A percentile compares a stretch with the other conserved stretches of the same genome.
Conservation (phyloP, 768 basidiomycete species). For the Leucocoprinus leucothites region DNA sequence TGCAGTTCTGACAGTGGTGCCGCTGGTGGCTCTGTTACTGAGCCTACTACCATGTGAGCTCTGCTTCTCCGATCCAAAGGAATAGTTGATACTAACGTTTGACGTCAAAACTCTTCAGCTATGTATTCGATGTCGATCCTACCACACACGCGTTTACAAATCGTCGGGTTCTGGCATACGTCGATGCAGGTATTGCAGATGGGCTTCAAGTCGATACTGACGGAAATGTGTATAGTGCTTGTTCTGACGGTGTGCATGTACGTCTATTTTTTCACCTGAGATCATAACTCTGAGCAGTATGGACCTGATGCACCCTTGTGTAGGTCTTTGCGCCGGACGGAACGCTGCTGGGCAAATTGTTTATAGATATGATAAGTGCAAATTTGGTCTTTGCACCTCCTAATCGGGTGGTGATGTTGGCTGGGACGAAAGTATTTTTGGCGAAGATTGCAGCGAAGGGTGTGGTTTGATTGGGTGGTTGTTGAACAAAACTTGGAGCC, state of each 20-base stretch:
- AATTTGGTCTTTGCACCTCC: slow-evolving; percentile 45
- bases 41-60: slow-evolving; percentile 66
- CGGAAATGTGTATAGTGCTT: slow-evolving; percentile 66
- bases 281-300: neutral
- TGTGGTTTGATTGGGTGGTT: neutral
- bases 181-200: slow-evolving; percentile 64
- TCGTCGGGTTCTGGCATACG: slow-evolving; percentile 64
- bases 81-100: neutral
- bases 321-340: slow-evolving; percentile 31
- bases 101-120: slow-evolving; percentile 34
- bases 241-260: slow-evolving; percentile 68
- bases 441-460: slow-evolving; percentile 41
- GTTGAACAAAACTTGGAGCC: neutral
- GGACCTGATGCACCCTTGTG: neutral
- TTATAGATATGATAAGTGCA: slow-evolving; percentile 40
- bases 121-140: slow-evolving; percentile 65
- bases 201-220: slow-evolving; percentile 61
- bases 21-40: slow-evolving; percentile 48
- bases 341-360: slow-evolving; percentile 63
- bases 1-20: slow-evolving; percentile 52
- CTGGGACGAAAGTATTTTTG: slow-evolving; percentile 45
- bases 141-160: slow-evolving; percentile 48
- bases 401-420: slow-evolving; percentile 41
- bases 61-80: neutral
- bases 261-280: slow-evolving; percentile 10